Conservation (phyloP, 441 rosid genomes). For the Populus hybrid region DNA sequence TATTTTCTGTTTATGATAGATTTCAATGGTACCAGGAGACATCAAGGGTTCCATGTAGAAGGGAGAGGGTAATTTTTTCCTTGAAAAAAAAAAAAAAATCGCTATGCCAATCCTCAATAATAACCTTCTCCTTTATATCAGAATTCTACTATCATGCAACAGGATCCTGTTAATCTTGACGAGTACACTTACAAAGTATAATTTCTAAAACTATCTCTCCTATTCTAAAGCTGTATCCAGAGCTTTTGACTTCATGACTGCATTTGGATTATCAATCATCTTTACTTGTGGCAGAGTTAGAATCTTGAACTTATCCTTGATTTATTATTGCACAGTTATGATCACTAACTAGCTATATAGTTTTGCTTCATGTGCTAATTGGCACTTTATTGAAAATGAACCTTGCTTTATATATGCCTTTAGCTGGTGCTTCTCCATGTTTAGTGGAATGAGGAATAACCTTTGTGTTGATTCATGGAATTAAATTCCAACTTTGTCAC, state of each 20-base stretch:
- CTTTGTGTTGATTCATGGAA: background rate
- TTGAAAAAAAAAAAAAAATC: no score
- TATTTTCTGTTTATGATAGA: slow-evolving; percentile 1
- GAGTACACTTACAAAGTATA: background rate
- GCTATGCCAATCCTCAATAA: background rate
- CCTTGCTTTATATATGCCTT: background rate
- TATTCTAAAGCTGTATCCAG: no score
- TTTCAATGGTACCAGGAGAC: no score
- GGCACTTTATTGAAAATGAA: background rate
- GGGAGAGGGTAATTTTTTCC: no score
- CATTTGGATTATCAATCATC: no score
- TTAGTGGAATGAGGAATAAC: background rate
- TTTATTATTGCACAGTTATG: no score
- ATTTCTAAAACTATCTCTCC: background rate
- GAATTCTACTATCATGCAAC: background rate
- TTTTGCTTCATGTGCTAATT: background rate
- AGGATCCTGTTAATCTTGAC: background rate
- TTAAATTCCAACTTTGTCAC: background rate
- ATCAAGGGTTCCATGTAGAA: no score
- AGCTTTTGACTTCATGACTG: no score
- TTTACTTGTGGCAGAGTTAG: no score
- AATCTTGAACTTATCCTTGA: no score
- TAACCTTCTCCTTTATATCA: background rate
- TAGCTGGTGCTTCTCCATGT: background rate
- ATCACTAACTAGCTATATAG: no score